Base-by-base conservation (phyloP, 1,139 yeast genomes). In the Suhomyces bokatorum region DNA sequence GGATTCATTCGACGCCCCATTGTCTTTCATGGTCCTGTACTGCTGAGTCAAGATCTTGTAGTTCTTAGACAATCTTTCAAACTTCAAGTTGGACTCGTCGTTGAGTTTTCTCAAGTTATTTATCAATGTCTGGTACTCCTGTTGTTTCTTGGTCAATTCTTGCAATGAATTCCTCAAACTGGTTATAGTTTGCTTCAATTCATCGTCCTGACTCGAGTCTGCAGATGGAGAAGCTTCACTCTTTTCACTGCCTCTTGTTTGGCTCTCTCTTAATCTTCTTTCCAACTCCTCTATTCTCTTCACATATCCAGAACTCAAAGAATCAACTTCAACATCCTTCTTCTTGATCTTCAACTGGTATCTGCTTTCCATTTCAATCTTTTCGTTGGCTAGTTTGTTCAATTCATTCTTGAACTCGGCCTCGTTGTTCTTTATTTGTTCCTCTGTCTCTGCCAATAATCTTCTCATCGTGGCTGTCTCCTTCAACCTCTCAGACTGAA, bases 391-490 rank as follows among this genome's bases (percentile, higher is more conserved):
- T 1, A 80, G 35, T 35, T 53, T 55, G 6, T 55, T 51, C 26
- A 73, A 42, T 42, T 72, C 75, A 9, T 46, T 44, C 40, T 60
- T 63, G 35, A 60, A 53, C 12, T 70, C 73, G 1, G 54, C 52
- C 22, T 78, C 67, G 46, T 78, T 78, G 6, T 59, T 53, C 35
- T 75, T 78, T 42, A 80, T 77, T 38, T 73, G 75, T 38, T 80
- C 83, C 54, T 89, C 93, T 5, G 80, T 75, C 37, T 88, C 96
- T 37, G 80, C 63, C 22, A 89, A 60, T 32, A 89, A 64, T 49
- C 88, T 71, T 52, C 95, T 77, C 66, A 89, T 78, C 0, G 89
- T 82, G 4, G 83, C 73, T 0, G 90, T 75, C 64, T 93, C 98
- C 40, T 91, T 73, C 0, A 85, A 81, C 50, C 96, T 78, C 53